Conservation (phyloP, 192 early-diverging fungal species). For the Gamsiella multidivaricata region DNA sequence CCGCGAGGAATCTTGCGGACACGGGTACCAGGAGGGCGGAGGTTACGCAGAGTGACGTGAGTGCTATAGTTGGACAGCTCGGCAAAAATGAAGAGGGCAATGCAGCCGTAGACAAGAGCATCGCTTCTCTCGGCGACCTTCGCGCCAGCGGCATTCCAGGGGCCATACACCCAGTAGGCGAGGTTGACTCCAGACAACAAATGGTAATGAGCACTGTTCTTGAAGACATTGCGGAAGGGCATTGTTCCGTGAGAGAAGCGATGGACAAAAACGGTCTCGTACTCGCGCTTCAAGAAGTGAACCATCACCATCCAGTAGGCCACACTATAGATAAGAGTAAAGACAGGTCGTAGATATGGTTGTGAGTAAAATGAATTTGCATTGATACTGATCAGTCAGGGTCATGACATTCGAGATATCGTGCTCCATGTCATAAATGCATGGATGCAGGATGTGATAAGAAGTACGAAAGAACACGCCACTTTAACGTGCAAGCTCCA, state of each 20-base stretch:
- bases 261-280: slow-evolving; percentile 93
- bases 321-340: slow-evolving; percentile 57
- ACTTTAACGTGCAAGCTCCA: too few relatives aligned
- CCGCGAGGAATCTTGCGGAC: slow-evolving; percentile 90
- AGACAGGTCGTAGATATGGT: background rate
- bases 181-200: slow-evolving; percentile 85
- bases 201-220: slow-evolving; percentile 96
- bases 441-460: too few relatives aligned
- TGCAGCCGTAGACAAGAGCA: slow-evolving; percentile 29
- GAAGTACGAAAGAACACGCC: too few relatives aligned
- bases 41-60: slow-evolving; percentile 88
- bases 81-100: slow-evolving; percentile 65
- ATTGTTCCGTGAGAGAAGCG: slow-evolving; percentile 94
- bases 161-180: slow-evolving; percentile 90
- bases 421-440: too few relatives aligned
- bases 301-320: slow-evolving; percentile 76
- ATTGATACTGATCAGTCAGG: too few relatives aligned
- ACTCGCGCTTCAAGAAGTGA: slow-evolving; percentile 94
- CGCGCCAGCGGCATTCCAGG: slow-evolving; percentile 71
- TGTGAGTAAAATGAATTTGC: too few relatives aligned
- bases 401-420: too few relatives aligned
- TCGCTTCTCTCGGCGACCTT: slow-evolving; percentile 56
- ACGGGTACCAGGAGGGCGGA: slow-evolving; percentile 90
- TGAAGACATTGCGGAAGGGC: slow-evolving; percentile 94
- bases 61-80: slow-evolving; percentile 87